Conservation (phyloP, 352 stramenopile genomes). For the Phytophthora pistaciae region DNA sequence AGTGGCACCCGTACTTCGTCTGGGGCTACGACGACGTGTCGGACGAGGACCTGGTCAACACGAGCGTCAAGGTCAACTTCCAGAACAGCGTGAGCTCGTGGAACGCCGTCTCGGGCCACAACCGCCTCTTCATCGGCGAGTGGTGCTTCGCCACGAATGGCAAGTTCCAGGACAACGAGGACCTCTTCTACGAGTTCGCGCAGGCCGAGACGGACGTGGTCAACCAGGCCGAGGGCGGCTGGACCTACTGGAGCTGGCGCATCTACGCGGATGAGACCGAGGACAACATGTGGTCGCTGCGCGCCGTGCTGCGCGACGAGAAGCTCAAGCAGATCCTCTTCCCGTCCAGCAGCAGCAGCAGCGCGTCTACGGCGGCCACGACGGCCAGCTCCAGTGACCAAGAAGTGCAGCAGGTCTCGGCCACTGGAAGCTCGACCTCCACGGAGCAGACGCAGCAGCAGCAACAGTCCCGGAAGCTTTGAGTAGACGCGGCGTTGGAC, state of each 20-base stretch:
- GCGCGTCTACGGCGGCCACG: slow-evolving; percentile 9
- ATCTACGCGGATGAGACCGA: slow-evolving; percentile 70
- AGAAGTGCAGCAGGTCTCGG: neutral
- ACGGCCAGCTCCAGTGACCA: slow-evolving; percentile 14
- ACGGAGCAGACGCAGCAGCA: slow-evolving; percentile 25
- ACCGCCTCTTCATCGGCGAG: slow-evolving; percentile 69
- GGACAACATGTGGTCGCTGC: slow-evolving; percentile 74
- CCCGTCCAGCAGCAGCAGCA: slow-evolving; percentile 23
- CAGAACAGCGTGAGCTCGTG: slow-evolving; percentile 45
- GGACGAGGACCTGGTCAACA: slow-evolving; percentile 58
- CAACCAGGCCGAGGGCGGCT: slow-evolving; percentile 65
- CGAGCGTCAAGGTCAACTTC: slow-evolving; percentile 56
- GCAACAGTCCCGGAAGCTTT: slow-evolving; percentile 20
- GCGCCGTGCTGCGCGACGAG: slow-evolving; percentile 60
- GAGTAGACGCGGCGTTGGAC: neutral
- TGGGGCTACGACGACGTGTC: slow-evolving; percentile 77
- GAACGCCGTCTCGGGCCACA: slow-evolving; percentile 47
- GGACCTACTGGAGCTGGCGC: slow-evolving; percentile 80
- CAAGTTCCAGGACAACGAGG: slow-evolving; percentile 60
- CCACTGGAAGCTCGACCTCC: slow-evolving; percentile 5
- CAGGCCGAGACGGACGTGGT: slow-evolving; percentile 58
- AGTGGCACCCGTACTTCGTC: slow-evolving; percentile 88
- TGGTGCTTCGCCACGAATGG: slow-evolving; percentile 69
- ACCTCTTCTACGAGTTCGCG: slow-evolving; percentile 60
- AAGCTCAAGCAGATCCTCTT: slow-evolving; percentile 43